These are phyloP conservation scores for Hirsutella rhossiliensis DNA, from an alignment of 2,329 filamentous ascomycete species.

Conservation along the genomic window DNA sequence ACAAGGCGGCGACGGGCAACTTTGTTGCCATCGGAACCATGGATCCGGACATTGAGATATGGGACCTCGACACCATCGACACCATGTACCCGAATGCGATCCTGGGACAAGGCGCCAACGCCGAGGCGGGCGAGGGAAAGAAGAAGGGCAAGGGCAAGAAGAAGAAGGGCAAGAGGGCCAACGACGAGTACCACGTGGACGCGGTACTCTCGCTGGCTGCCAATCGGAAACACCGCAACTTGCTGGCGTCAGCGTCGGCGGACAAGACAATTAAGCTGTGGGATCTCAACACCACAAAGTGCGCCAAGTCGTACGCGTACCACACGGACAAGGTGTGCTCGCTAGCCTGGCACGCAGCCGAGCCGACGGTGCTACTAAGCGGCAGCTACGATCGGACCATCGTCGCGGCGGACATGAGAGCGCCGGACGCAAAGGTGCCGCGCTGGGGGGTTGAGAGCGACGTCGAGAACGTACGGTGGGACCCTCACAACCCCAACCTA, in stretches of 20 bases:
- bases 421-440: conserved; percentile 68
- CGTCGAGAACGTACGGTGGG: conserved; percentile 86
- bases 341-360: conserved; percentile 79
- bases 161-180: conserved; percentile 64
- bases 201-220: conserved; percentile 83
- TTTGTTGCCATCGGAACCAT: conserved; percentile 94
- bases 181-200: conserved; percentile 88
- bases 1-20: conserved; percentile 62
- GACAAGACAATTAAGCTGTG: conserved; percentile 97
- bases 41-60: conserved; percentile 97
- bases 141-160: conserved; percentile 79
- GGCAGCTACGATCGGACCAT: conserved; percentile 93
- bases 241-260: conserved; percentile 87
- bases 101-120: conserved; percentile 59
- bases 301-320: conserved; percentile 89
- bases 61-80: conserved; percentile 92
- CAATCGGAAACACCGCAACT: conserved; percentile 86
- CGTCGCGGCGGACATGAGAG: conserved; percentile 92
- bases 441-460: conserved; percentile 93
- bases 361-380: conserved; percentile 80
- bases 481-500: conserved; percentile 82
- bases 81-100: conserved; percentile 98
- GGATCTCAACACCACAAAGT: conserved; percentile 86
- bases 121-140: conserved; percentile 41
- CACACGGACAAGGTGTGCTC: conserved; percentile 98